phyloP scores from a whole-genome alignment of 1,284 basidiomycete genomes.

The Microbotryum lychnidis-dioicae region DNA sequence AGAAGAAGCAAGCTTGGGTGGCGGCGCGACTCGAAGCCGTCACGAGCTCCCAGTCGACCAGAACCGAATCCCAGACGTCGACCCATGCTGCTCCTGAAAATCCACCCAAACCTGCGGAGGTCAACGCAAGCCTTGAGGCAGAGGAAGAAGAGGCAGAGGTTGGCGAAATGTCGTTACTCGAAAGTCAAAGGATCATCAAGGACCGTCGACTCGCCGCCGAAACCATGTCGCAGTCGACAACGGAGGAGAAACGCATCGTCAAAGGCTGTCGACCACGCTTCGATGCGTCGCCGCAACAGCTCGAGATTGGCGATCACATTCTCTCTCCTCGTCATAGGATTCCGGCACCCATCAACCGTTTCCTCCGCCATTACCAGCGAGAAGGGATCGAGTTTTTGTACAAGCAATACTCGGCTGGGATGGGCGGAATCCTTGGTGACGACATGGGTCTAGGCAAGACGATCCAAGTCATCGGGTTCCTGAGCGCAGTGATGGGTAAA shows the following conservation, averaged over 20 bases:
- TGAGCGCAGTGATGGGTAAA: constrained; percentile 75
- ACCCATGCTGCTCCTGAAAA: no score
- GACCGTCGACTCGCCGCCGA: neutral
- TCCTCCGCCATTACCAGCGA: constrained; percentile 72
- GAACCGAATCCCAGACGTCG: no score
- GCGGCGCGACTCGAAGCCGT: no score
- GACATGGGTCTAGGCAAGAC: constrained; percentile 98
- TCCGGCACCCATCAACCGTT: constrained; percentile 65
- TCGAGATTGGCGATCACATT: constrained; percentile 23
- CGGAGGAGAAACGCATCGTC: neutral
- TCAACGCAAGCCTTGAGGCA: no score
- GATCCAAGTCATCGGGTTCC: constrained; percentile 94
- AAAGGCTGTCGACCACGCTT: constrained; percentile 26
- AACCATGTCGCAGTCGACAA: neutral
- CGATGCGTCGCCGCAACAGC: constrained; percentile 11
- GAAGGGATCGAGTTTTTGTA: constrained; percentile 72
- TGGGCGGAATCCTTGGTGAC: constrained; percentile 65
- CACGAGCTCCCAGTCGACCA: no score
- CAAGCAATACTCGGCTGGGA: constrained; percentile 52
- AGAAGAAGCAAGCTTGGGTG: no score
- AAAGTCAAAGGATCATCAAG: neutral
- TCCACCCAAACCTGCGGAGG: no score
- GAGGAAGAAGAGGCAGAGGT: neutral
- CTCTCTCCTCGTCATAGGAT: constrained; percentile 37
- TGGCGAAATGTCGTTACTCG: neutral